These are phyloP conservation scores for Sporothrix schenckii DNA, from an alignment of 2,329 filamentous ascomycete species.

Conservation along the genomic window DNA sequence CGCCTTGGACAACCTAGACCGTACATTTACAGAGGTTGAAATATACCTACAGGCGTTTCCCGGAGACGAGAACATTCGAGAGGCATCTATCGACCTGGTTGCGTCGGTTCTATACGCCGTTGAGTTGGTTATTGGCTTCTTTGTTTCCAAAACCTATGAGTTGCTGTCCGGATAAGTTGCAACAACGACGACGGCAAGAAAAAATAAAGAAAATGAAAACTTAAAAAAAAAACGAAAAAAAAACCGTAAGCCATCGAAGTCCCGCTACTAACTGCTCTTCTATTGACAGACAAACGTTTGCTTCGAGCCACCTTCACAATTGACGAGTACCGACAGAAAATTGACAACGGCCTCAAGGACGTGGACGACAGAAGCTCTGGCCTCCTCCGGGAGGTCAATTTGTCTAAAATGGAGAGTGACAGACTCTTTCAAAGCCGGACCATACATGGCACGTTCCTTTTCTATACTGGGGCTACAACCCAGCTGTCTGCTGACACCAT, in stretches of 20 bases:
- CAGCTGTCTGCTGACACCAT: no score
- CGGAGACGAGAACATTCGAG: constrained; percentile 11
- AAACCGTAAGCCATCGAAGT: no score
- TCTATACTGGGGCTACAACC: neutral
- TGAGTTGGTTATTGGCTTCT: constrained; percentile 13
- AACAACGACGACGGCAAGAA: no score
- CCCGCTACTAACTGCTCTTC: neutral
- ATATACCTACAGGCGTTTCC: constrained; percentile 15
- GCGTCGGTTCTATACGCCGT: constrained; percentile 2
- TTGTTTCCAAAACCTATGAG: constrained; percentile 5
- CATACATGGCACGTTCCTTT: neutral
- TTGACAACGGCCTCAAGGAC: neutral
- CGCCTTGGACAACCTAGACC: constrained; percentile 10
- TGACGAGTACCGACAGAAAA: constrained; percentile 2
- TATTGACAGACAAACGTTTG: neutral
- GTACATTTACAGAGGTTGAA: constrained; percentile 2
- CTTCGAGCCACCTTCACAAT: constrained; percentile 3
- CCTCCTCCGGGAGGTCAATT: neutral
- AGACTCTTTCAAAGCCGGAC: neutral
- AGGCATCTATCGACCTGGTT: constrained; percentile 9
- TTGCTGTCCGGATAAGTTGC: no score
- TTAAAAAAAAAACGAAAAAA: no score
- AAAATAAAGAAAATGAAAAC: no score
- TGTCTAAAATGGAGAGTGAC: neutral
- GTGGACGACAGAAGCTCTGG: neutral